These are phyloP conservation scores for Metarhizium humberi DNA, from an alignment of 2,329 filamentous ascomycete species.

Conservation along the genomic window DNA sequence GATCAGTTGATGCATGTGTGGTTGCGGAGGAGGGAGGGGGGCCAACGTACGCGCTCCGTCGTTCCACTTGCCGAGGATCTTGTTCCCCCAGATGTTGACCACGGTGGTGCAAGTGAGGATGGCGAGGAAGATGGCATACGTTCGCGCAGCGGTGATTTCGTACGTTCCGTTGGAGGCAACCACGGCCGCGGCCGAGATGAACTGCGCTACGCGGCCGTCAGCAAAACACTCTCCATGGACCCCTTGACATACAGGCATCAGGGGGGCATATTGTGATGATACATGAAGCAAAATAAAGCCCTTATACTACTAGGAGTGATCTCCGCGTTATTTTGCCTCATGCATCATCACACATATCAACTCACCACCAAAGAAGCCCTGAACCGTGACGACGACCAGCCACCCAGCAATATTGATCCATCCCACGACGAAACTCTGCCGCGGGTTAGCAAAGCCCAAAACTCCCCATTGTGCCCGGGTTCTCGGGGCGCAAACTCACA, in stretches of 20 bases:
- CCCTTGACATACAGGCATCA: too few relatives aligned
- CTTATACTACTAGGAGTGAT: too few relatives aligned
- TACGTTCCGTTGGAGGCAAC: slow-evolving; percentile 29
- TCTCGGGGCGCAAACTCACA: slow-evolving; percentile 12
- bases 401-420: slow-evolving; percentile 38
- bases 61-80: slow-evolving; percentile 31
- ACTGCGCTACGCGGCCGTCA: slow-evolving; percentile 23
- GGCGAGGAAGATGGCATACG: slow-evolving; percentile 32
- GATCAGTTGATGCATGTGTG: background rate
- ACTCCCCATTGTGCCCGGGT: background rate
- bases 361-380: slow-evolving; percentile 32
- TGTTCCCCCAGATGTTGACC: slow-evolving; percentile 32
- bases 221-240: background rate
- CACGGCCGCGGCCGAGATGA: slow-evolving; percentile 31
- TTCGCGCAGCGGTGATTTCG: slow-evolving; percentile 26
- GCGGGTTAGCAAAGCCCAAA: background rate
- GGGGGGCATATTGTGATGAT: too few relatives aligned
- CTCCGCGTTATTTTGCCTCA: too few relatives aligned
- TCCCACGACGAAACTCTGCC: slow-evolving; percentile 31
- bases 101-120: slow-evolving; percentile 25
- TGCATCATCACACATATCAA: background rate
- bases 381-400: slow-evolving; percentile 33
- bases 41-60: slow-evolving; percentile 24
- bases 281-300: too few relatives aligned
- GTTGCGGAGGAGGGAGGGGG: background rate